These are phyloP conservation scores for Diplodia corticola DNA, from an alignment of 2,329 filamentous ascomycete species.

Conservation along the genomic window DNA sequence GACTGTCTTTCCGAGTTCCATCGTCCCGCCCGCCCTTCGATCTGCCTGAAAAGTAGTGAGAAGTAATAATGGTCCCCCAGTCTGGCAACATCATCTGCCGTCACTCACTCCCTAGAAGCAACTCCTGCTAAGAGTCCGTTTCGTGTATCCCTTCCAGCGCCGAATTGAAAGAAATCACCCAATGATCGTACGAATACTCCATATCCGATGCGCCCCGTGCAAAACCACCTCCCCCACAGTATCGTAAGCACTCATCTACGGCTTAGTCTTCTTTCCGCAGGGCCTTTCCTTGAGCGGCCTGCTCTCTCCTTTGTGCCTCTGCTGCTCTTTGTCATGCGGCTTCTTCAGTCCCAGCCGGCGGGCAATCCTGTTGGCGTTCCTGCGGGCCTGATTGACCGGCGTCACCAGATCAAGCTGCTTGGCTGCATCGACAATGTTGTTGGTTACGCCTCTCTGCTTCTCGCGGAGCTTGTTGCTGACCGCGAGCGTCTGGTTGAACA, in stretches of 20 bases:
- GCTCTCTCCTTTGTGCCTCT: background rate
- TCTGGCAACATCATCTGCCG: background rate
- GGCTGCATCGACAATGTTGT: background rate
- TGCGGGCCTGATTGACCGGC: slow-evolving; percentile 32
- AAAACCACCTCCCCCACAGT: background rate
- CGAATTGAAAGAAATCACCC: background rate
- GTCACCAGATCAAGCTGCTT: slow-evolving; percentile 25
- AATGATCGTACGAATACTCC: slow-evolving; percentile 6
- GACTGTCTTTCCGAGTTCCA: background rate
- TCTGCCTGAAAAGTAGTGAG: background rate
- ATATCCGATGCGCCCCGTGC: slow-evolving; percentile 17
- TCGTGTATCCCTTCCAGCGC: background rate
- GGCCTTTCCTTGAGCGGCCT: background rate
- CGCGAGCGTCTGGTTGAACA: slow-evolving; percentile 7
- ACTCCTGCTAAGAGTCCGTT: background rate
- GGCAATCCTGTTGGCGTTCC: slow-evolving; percentile 34
- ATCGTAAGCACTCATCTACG: background rate
- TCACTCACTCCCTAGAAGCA: background rate
- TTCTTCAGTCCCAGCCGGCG: slow-evolving; percentile 18
- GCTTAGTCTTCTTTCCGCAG: slow-evolving; percentile 3
- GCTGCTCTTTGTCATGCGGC: background rate
- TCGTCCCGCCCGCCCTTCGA: background rate
- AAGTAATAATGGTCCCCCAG: background rate
- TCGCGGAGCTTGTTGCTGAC: background rate
- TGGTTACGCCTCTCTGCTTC: background rate